Conservation (phyloP, 345 rosid genomes). For the Streptanthus diversifolius region DNA sequence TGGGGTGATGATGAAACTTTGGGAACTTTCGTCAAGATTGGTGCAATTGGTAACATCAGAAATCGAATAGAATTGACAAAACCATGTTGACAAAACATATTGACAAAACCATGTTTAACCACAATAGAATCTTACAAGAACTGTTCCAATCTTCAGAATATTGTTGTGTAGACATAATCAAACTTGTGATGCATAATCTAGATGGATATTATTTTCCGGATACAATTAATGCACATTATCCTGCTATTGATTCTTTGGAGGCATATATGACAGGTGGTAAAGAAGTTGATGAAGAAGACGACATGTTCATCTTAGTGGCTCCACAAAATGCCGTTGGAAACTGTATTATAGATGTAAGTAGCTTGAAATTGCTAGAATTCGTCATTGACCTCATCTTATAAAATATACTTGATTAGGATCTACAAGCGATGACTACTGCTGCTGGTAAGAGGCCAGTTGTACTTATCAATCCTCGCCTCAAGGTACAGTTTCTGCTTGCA, state of each 20-base stretch:
- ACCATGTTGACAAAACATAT: not conserved
- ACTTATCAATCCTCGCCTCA: constrained; percentile 82
- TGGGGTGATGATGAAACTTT: constrained; percentile 85
- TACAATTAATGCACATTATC: not conserved
- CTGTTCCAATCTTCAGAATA: not conserved
- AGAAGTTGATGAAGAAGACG: constrained; percentile 86
- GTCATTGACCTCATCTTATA: not conserved
- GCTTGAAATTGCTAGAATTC: not conserved
- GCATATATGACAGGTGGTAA: constrained; percentile 50
- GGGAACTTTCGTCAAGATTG: constrained; percentile 77
- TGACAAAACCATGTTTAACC: not conserved
- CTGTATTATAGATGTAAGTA: constrained; percentile 82
- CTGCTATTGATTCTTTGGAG: not conserved
- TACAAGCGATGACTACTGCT: constrained; percentile 87
- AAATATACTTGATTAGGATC: constrained; percentile 50
- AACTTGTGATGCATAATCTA: not conserved
- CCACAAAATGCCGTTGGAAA: constrained; percentile 98
- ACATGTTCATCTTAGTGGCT: constrained; percentile 83
- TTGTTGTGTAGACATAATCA: not conserved
- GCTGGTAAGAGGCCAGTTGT: constrained; percentile 86
- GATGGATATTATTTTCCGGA: not conserved
- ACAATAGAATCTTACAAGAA: constrained; percentile 7
- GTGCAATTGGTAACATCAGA: constrained; percentile 68
- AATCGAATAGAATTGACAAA: not conserved
- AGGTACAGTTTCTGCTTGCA: constrained; percentile 41